These are phyloP conservation scores for Penicillium glabrum DNA, from an alignment of 2,329 filamentous ascomycete species.

Conservation along the genomic window DNA sequence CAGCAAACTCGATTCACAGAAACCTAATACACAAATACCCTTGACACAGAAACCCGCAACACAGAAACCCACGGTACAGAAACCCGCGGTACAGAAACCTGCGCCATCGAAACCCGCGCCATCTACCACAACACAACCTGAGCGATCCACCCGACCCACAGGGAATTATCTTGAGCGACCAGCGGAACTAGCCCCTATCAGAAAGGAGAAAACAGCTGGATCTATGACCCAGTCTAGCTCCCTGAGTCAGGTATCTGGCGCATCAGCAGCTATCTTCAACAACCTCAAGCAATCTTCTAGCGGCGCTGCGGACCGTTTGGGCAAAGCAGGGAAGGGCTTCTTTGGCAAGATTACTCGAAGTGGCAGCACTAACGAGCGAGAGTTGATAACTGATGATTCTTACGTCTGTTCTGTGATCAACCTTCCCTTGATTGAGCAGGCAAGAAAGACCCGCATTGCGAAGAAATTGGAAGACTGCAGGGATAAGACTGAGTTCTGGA, in stretches of 20 bases:
- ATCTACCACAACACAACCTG: slow-evolving; percentile 65
- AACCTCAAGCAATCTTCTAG: slow-evolving; percentile 71
- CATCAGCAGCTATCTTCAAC: slow-evolving; percentile 65
- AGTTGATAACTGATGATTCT: slow-evolving; percentile 74
- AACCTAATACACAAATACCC: slow-evolving; percentile 28
- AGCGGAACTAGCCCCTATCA: slow-evolving; percentile 31
- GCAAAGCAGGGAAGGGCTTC: slow-evolving; percentile 75
- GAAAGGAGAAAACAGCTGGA: slow-evolving; percentile 34
- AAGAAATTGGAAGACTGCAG: slow-evolving; percentile 82
- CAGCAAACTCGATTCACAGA: slow-evolving; percentile 35
- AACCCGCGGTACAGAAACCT: slow-evolving; percentile 26
- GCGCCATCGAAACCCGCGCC: not conserved
- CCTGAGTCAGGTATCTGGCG: slow-evolving; percentile 52
- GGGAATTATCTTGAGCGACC: slow-evolving; percentile 65
- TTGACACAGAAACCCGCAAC: slow-evolving; percentile 38
- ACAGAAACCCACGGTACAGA: slow-evolving; percentile 41
- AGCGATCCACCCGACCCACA: slow-evolving; percentile 60
- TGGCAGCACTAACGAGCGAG: slow-evolving; percentile 66
- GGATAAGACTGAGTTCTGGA: slow-evolving; percentile 98
- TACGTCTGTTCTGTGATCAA: slow-evolving; percentile 86
- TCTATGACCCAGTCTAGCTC: slow-evolving; percentile 46
- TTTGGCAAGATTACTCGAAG: slow-evolving; percentile 76
- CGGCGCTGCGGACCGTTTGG: slow-evolving; percentile 68
- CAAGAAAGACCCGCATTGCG: slow-evolving; percentile 85
- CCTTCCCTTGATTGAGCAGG: slow-evolving; percentile 81